Conservation (phyloP, 768 basidiomycete genomes). For the Filobasidium floriforme region DNA sequence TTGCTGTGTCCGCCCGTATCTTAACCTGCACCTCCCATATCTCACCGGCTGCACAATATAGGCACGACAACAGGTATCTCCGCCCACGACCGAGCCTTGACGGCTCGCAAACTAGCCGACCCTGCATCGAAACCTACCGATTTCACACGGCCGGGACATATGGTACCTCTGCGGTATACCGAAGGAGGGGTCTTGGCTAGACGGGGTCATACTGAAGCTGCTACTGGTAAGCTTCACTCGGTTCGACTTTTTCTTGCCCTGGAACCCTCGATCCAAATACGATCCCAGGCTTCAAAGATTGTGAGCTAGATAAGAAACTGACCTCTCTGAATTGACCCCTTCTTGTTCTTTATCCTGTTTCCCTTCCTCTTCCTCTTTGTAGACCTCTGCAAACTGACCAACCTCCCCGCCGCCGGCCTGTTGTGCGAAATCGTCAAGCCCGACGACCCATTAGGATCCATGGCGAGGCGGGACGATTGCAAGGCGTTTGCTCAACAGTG, state of each 20-base stretch:
- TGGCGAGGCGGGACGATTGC: conserved; percentile 94
- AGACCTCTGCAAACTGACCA: conserved; percentile 76
- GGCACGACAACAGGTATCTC: conserved; percentile 95
- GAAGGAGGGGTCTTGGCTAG: conserved; percentile 77
- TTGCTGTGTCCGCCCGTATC: too few relatives aligned
- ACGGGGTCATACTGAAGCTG: conserved; percentile 87
- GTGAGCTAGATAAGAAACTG: too few relatives aligned
- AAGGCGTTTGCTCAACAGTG: conserved; percentile 79
- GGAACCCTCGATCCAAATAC: too few relatives aligned
- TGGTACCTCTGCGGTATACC: conserved; percentile 84
- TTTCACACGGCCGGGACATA: conserved; percentile 87
- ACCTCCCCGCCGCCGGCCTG: conserved; percentile 63
- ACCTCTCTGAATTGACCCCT: not conserved
- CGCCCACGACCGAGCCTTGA: conserved; percentile 84
- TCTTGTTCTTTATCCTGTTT: too few relatives aligned
- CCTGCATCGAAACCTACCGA: conserved; percentile 54
- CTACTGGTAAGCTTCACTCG: conserved; percentile 56
- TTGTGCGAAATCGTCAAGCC: conserved; percentile 89
- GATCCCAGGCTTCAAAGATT: too few relatives aligned
- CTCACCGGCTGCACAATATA: conserved; percentile 36
- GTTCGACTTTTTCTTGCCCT: too few relatives aligned
- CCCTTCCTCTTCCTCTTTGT: not conserved
- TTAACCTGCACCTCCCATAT: too few relatives aligned
- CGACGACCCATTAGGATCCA: conserved; percentile 74
- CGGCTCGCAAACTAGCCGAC: conserved; percentile 69